Evolutionary conservation across 768 basidiomycete species (phyloP).

Genomic region (Boletus vermiculosoides): DNA sequence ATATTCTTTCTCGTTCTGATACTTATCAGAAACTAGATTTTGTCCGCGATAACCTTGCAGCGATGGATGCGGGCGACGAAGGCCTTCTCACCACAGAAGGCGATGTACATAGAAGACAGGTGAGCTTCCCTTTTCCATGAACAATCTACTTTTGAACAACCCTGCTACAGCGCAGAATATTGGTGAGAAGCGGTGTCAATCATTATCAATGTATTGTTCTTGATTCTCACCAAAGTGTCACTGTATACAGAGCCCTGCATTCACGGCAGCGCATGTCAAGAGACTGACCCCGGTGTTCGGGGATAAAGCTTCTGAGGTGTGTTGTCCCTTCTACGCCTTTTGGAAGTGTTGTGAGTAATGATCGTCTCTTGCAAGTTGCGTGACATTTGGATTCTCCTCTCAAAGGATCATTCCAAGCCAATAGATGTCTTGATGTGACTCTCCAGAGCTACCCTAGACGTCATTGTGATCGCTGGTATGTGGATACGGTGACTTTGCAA

Average conservation of each 20-base stretch:
- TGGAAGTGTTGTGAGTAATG: not conserved
- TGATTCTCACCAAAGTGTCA: not conserved
- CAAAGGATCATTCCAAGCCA: constrained; percentile 19
- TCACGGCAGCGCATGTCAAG: constrained; percentile 48
- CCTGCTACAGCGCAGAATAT: constrained; percentile 44
- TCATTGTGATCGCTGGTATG: constrained; percentile 70
- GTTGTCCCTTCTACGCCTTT: constrained; percentile 7
- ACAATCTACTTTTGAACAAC: constrained; percentile 1
- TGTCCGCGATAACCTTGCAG: constrained; percentile 48
- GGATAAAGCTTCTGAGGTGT: constrained; percentile 52
- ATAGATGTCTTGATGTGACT: constrained; percentile 68
- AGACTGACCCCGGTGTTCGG: constrained; percentile 56
- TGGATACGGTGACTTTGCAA: not conserved
- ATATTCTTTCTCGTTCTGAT: constrained; percentile 57
- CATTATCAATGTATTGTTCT: not conserved
- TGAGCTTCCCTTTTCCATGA: constrained; percentile 6
- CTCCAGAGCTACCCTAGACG: constrained; percentile 67
- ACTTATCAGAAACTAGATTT: constrained; percentile 64
- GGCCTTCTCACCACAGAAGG: constrained; percentile 55
- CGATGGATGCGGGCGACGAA: constrained; percentile 50
- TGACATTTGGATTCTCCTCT: constrained; percentile 39
- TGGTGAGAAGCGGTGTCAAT: constrained; percentile 37
- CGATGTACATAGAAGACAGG: constrained; percentile 54
- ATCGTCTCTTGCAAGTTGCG: constrained; percentile 38
- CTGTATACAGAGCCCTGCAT: constrained; percentile 45